phyloP scores from a whole-genome alignment of 495 filamentous ascomycete species.

The Barbatosphaeria neglecta region DNA sequence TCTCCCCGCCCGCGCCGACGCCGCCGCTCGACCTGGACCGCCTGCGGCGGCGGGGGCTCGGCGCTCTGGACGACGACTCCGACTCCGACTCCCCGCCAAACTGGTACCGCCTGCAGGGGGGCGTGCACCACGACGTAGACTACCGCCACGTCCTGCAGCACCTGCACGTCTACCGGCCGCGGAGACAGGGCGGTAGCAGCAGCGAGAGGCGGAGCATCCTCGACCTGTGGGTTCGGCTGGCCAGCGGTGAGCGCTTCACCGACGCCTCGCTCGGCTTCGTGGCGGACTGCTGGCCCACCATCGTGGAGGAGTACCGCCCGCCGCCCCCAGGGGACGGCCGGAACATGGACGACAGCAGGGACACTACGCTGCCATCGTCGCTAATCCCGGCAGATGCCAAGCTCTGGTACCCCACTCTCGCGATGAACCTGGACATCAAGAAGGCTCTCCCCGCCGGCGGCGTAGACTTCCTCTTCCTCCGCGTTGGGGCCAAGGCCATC shows the following conservation, averaged over 20 bases:
- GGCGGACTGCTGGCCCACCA: slow-evolving; percentile 34
- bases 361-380: no score
- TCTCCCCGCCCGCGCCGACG: slow-evolving; percentile 26
- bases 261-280: slow-evolving; percentile 46
- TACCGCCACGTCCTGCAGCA: slow-evolving; percentile 45
- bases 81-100: no score
- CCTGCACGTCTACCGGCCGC: slow-evolving; percentile 44
- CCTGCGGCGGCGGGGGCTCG: slow-evolving; percentile 6
- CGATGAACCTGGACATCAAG: slow-evolving; percentile 59
- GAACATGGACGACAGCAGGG: no score
- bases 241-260: slow-evolving; percentile 38
- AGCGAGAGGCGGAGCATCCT: slow-evolving; percentile 32
- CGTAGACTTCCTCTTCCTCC: slow-evolving; percentile 53
- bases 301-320: slow-evolving; percentile 14
- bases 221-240: slow-evolving; percentile 58
- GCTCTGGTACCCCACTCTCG: slow-evolving; percentile 71
- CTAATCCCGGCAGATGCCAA: not conserved
- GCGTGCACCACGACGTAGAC: slow-evolving; percentile 33
- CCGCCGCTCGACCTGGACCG: slow-evolving; percentile 27
- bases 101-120: slow-evolving; percentile 23
- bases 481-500: slow-evolving; percentile 46
- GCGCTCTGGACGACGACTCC: slow-evolving; percentile 26
- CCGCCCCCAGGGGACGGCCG: not conserved
- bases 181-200: slow-evolving; percentile 26
- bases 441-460: slow-evolving; percentile 45